A percentile compares a stretch with the other conserved stretches of the same genome.
Evolutionary conservation across 352 stramenopile species (phyloP).

Genomic region (Ophiocytium majus): DNA sequence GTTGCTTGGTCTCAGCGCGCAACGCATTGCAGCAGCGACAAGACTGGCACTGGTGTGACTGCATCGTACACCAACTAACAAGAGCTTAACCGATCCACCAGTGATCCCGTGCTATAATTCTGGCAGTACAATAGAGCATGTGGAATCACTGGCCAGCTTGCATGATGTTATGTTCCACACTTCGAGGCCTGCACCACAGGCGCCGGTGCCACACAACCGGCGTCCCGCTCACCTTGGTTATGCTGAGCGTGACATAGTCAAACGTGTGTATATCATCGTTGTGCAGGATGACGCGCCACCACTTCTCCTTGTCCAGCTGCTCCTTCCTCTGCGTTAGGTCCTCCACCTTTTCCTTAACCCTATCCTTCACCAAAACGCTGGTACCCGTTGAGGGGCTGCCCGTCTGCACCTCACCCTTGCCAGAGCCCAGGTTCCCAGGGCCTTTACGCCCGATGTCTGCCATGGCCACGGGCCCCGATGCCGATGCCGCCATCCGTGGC

Average conservation of each 20-base stretch:
- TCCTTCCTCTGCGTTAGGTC: constrained; percentile 45
- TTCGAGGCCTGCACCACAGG: too few species aligned
- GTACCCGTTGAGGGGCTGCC: not conserved
- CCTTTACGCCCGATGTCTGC: not conserved
- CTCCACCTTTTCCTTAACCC: constrained; percentile 8
- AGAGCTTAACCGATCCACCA: too few species aligned
- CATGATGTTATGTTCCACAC: too few species aligned
- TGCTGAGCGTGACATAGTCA: constrained; percentile 71
- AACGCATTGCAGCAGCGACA: too few species aligned
- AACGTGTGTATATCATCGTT: constrained; percentile 79
- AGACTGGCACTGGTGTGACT: too few species aligned
- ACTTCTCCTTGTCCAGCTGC: constrained; percentile 54
- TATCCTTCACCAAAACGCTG: not conserved
- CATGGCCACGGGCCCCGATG: not conserved
- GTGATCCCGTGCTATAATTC: too few species aligned
- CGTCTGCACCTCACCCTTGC: not conserved
- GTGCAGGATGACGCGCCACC: constrained; percentile 72
- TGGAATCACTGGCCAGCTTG: too few species aligned
- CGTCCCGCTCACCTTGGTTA: constrained; percentile 68
- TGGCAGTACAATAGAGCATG: too few species aligned
- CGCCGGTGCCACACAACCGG: too few species aligned
- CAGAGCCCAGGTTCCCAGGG: not conserved
- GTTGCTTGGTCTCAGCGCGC: too few species aligned
- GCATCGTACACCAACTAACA: too few species aligned
- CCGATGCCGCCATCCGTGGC: too few species aligned